Evolutionary conservation across 2,329 filamentous ascomycete genomes (phyloP), one percentile per base, ranked within the genome.

Genomic region (Paraphaeosphaeria minitans): DNA sequence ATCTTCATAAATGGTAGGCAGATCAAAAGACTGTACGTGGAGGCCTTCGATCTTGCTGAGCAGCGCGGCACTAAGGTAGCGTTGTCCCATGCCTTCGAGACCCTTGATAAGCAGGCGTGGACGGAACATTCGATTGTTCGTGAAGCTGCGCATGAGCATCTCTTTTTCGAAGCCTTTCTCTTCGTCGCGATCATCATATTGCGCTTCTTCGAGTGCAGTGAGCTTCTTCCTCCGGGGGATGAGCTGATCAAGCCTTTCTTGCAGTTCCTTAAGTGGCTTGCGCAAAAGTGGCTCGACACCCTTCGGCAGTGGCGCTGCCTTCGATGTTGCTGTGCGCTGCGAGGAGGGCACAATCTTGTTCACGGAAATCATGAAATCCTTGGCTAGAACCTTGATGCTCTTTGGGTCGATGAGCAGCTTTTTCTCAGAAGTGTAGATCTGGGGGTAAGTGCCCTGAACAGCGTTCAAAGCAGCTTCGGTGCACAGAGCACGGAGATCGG

Each of bases 271-370:
- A 10, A 98, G 83, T 60, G 94, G 89, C 24, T 86, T 82, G 31
- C 88, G 85, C 37, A 99, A 83, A 5, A 99, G 81, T 16, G 95
- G 93, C 70, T 93, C 91, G 52, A 99, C 85, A 12, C 85, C 83
- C 66, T 89, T 89, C 1, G 92, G 91, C 19, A 99, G 80, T 0
- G 94, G 90, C 14, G 89, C 85, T 53, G 94, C 93, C 13, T 89
- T 91, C 13, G 93, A 94, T 3, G 92, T 89, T 0, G 92, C 89
- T 48, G 94, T 94, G 62, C 95, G 85, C 75, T 98, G 92, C 0
- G 95, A 98, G 0, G 95, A 98, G 7, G 95, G 95, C 12, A 97
- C 86, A 79, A 99, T 92, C 78, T 96, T 96, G 80, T 97, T 96
- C 73, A 97, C 89, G 0, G 94, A 96, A 14, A 97, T 85, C 90